Conservation (phyloP, 345 rosid genomes). For the Citrus cavaleriei region DNA sequence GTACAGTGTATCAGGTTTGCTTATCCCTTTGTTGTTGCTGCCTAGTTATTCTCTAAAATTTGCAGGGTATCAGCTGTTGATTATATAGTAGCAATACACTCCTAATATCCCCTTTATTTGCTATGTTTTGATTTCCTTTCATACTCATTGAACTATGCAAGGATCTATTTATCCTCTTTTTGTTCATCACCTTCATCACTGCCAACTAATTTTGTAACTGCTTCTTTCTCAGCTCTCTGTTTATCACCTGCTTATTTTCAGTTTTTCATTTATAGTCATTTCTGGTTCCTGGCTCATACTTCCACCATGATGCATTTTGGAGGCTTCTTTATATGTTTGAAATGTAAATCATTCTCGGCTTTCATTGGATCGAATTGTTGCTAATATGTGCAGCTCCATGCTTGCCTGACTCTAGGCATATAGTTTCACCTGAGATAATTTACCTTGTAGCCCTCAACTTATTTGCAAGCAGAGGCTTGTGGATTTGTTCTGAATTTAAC, state of each 20-base stretch:
- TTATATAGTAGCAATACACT: not conserved
- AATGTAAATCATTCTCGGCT: not conserved
- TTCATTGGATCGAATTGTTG: not conserved
- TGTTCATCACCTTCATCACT: not conserved
- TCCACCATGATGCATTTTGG: not conserved
- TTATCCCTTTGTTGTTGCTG: not conserved
- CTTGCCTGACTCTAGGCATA: not conserved
- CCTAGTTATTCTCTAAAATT: not conserved
- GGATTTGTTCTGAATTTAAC: not conserved
- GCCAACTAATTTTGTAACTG: not conserved
- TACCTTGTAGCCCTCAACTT: not conserved
- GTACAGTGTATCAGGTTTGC: not conserved
- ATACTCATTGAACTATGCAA: not conserved
- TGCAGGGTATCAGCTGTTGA: not conserved
- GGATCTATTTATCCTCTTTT: not conserved
- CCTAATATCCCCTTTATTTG: not conserved
- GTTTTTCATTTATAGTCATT: too few relatives aligned
- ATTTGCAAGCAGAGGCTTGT: not conserved
- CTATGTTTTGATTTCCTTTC: not conserved
- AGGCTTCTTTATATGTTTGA: not conserved
- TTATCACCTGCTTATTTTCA: not conserved
- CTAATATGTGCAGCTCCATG: not conserved
- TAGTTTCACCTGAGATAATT: not conserved
- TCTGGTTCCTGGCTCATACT: not conserved
- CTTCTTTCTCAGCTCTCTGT: not conserved